Evolutionary conservation across 306 rosid species (phyloP).

Genomic region (Rosa persica): DNA sequence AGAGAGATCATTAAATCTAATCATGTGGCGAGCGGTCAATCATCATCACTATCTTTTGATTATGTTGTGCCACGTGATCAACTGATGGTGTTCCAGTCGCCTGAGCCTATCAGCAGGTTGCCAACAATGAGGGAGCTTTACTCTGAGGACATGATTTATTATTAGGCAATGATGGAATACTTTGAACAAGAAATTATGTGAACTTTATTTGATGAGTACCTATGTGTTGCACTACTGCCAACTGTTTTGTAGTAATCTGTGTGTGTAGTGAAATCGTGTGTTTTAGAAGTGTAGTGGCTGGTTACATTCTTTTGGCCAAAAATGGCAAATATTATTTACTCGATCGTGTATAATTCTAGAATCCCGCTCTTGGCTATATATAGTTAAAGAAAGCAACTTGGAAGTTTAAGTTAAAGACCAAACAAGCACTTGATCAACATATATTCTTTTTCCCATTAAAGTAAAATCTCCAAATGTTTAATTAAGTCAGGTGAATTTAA

Average conservation of each 20-base stretch:
- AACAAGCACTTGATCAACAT: no score
- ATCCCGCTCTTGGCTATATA: no score
- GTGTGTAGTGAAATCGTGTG: background rate
- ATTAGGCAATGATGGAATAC: background rate
- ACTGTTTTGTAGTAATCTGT: background rate
- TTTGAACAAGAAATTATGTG: background rate
- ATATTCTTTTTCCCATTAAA: no score
- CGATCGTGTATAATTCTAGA: no score
- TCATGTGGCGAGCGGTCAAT: constrained; percentile 11
- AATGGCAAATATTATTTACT: no score
- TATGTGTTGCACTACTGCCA: background rate
- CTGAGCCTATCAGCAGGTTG: background rate
- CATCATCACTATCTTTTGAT: background rate
- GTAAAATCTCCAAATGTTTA: no score
- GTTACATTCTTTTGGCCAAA: no score
- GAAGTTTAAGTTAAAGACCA: no score
- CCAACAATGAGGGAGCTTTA: background rate
- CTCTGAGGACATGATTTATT: background rate
- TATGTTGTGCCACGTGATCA: background rate
- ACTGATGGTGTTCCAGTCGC: background rate
- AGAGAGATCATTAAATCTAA: constrained; percentile 11
- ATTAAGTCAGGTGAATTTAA: no score
- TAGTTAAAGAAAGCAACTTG: no score
- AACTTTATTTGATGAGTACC: constrained; percentile 1
- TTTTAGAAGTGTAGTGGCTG: no score